Evolutionary conservation across 352 stramenopile species (phyloP).

Genomic region (Pythium volutum): DNA sequence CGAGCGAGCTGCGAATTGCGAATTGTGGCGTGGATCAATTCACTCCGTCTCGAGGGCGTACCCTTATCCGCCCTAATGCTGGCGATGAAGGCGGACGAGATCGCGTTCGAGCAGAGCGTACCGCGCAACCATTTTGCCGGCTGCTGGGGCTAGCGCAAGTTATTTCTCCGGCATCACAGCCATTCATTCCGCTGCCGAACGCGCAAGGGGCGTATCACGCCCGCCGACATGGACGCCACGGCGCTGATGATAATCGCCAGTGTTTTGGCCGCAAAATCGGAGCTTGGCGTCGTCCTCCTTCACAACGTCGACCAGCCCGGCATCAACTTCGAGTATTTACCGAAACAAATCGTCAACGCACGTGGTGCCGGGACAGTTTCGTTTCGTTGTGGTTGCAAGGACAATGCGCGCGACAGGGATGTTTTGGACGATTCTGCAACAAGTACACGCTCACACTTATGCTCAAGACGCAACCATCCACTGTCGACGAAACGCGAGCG

Average conservation of each 20-base stretch:
- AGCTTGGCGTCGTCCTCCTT: background rate
- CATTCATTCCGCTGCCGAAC: constrained; percentile 4
- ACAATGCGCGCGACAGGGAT: constrained; percentile 28
- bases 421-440: constrained; percentile 25
- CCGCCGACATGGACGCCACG: background rate
- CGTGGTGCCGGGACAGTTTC: constrained; percentile 26
- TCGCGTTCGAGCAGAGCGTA: background rate
- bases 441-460: constrained; percentile 31
- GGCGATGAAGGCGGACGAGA: background rate
- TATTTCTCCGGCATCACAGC: constrained; percentile 2
- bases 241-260: background rate
- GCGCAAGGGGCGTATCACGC: constrained; percentile 4
- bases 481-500: background rate
- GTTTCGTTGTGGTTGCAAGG: constrained; percentile 18
- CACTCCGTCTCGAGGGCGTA: background rate
- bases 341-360: constrained; percentile 1
- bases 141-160: constrained; percentile 1
- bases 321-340: background rate
- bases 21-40: background rate
- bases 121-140: background rate
- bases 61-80: background rate
- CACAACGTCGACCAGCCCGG: constrained; percentile 24
- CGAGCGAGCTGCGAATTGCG: background rate
- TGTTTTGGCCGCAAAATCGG: background rate
- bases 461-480: constrained; percentile 25